These are phyloP conservation scores for Amanita brunnescens DNA, from an alignment of 768 basidiomycete species.

Conservation along the genomic window DNA sequence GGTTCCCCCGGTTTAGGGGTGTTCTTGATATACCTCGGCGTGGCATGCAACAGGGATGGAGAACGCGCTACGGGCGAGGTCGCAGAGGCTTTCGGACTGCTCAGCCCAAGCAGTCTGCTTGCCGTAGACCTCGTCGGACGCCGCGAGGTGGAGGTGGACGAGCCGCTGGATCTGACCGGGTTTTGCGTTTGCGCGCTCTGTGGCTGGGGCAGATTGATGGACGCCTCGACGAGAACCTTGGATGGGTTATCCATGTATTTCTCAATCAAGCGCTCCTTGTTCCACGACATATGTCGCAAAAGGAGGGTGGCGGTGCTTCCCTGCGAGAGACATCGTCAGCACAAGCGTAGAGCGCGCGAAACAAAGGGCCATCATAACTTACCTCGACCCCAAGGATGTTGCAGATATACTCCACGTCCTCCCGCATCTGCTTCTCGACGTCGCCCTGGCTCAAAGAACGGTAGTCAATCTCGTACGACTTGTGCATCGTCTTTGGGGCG, in stretches of 20 bases:
- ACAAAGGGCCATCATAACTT: conserved; percentile 21
- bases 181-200: not conserved
- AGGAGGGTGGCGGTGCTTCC: conserved; percentile 63
- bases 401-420: conserved; percentile 79
- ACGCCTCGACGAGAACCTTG: conserved; percentile 64
- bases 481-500: conserved; percentile 42
- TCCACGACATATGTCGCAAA: conserved; percentile 83
- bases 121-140: conserved; percentile 28
- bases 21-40: conserved; percentile 22
- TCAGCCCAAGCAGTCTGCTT: conserved; percentile 28
- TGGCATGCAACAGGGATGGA: conserved; percentile 16
- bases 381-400: conserved; percentile 87
- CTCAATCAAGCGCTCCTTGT: conserved; percentile 92
- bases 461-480: conserved; percentile 83
- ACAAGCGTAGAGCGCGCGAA: not conserved
- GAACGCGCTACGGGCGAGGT: conserved; percentile 19
- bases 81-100: conserved; percentile 21
- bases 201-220: conserved; percentile 36
- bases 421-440: conserved; percentile 70
- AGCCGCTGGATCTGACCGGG: conserved; percentile 8
- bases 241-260: conserved; percentile 93
- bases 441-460: conserved; percentile 62
- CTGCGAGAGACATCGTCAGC: conserved; percentile 30
- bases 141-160: conserved; percentile 18
- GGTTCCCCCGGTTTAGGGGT: conserved; percentile 30